Conservation (phyloP, 768 basidiomycete genomes). For the Lepiota brunneoincarnata region DNA sequence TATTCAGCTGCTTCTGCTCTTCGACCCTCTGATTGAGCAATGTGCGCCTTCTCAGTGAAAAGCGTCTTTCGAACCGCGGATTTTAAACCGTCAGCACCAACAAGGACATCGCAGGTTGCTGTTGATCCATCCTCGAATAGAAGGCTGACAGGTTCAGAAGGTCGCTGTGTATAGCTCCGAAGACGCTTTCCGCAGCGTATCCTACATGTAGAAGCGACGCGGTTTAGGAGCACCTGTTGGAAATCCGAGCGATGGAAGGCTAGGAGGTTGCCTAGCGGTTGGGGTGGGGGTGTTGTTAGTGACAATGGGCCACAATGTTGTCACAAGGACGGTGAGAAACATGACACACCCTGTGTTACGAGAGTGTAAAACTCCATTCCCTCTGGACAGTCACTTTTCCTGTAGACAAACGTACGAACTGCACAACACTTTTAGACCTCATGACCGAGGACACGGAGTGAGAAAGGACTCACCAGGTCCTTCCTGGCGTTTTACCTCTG, state of each 20-base stretch:
- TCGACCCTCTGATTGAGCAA: slow-evolving; percentile 31
- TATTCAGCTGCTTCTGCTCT: slow-evolving; percentile 37
- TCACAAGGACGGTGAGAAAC: neutral
- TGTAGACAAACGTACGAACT: slow-evolving; percentile 54
- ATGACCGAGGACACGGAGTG: neutral
- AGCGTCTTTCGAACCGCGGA: slow-evolving; percentile 47
- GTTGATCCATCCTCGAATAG: slow-evolving; percentile 61
- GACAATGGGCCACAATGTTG: slow-evolving; percentile 8
- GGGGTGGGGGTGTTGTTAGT: too few species aligned
- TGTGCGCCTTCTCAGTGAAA: slow-evolving; percentile 33
- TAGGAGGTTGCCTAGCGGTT: slow-evolving; percentile 42
- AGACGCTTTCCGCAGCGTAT: slow-evolving; percentile 58
- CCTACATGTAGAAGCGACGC: slow-evolving; percentile 42
- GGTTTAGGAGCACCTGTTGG: slow-evolving; percentile 52
- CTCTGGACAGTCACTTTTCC: slow-evolving; percentile 58
- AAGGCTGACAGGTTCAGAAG: slow-evolving; percentile 41
- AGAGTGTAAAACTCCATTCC: slow-evolving; percentile 55
- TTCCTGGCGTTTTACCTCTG: slow-evolving; percentile 34
- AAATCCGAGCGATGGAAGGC: slow-evolving; percentile 68
- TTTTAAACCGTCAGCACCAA: slow-evolving; percentile 71
- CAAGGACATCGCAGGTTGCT: slow-evolving; percentile 60
- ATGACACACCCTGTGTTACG: slow-evolving; percentile 50
- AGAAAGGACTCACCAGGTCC: slow-evolving; percentile 34
- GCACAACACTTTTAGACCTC: neutral
- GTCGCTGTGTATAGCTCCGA: slow-evolving; percentile 47